phyloP scores from a whole-genome alignment of 192 early-diverging fungal species.

The Coemansia sp. region DNA sequence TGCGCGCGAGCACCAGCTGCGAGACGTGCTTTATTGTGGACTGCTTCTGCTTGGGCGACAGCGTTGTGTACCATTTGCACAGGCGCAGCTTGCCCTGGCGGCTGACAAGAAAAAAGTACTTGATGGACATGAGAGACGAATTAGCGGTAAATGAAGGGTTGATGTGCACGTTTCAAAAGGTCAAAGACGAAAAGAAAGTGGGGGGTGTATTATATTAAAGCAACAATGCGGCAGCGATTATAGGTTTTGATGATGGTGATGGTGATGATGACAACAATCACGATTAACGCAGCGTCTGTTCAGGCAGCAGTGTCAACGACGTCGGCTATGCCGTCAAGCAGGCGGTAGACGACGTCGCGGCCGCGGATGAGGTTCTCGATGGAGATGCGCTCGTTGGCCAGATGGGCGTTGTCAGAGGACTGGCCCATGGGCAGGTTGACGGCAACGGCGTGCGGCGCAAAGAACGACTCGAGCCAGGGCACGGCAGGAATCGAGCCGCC shows the following conservation, averaged over 20 bases:
- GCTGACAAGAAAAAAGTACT: slow-evolving; percentile 76
- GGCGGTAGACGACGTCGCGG: slow-evolving; percentile 59
- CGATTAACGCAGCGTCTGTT: too few species aligned
- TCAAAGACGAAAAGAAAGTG: neutral
- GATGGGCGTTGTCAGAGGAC: slow-evolving; percentile 75
- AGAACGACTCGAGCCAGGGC: slow-evolving; percentile 67
- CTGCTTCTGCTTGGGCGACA: slow-evolving; percentile 85
- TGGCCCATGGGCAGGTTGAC: slow-evolving; percentile 79
- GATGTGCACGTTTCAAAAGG: neutral
- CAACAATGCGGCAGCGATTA: too few species aligned
- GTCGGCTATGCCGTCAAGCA: slow-evolving; percentile 34
- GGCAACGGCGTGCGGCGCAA: slow-evolving; percentile 57
- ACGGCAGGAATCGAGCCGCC: slow-evolving; percentile 78
- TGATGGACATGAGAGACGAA: slow-evolving; percentile 38
- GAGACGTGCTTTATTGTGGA: slow-evolving; percentile 94
- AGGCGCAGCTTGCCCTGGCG: slow-evolving; percentile 81
- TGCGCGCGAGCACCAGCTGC: slow-evolving; percentile 80
- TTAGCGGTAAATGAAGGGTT: neutral
- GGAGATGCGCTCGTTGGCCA: slow-evolving; percentile 74
- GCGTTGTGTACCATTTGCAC: slow-evolving; percentile 77
- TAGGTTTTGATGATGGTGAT: too few species aligned
- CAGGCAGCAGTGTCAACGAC: slow-evolving; percentile 15
- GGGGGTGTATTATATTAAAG: neutral
- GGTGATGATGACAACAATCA: too few species aligned
- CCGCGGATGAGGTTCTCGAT: slow-evolving; percentile 67